Evolutionary conservation across 2,329 filamentous ascomycete genomes (phyloP), one percentile per base, ranked within the genome.

Genomic region (Keithomyces neogunnii): DNA sequence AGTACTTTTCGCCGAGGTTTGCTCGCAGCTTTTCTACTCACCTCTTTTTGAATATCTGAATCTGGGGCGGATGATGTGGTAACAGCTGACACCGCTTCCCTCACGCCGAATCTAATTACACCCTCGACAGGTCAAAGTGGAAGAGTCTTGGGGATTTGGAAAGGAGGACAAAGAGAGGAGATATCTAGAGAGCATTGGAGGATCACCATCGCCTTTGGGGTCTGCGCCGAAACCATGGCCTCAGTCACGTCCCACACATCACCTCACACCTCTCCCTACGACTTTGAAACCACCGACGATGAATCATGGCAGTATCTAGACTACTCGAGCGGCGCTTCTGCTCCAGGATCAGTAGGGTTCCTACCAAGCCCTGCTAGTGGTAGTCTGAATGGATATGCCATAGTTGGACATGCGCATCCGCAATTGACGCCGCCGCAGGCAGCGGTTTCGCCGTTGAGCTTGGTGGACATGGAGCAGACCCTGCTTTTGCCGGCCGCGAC

Each of bases 311-410:
- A 73, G 48, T 69, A 70, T 44, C 61, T 74, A 53, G 67, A 72
- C 52, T 66, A 67, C 51, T 60, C 65, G 33, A 62, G 62, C 46
- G 57, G 62, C 51, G 63, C 60, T 31, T 69, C 68, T 13, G 65
- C 60, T 3, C 58, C 70, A 0, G 69, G 64, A 0, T 73, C 72
- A 0, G 64, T 71, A 8, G 71, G 68, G 19, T 74, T 78, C 53
- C 63, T 75, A 19, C 70, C 73, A 30, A 78, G 77, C 55, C 77
- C 78, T 4, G 71, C 71, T 9, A 76, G 71, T 57, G 70, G 72
- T 11, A 80, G 77, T 53, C 62, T 80, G 57, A 71, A 69, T 38
- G 76, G 77, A 28, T 81, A 73, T 63, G 69, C 68, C 10, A 63
- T 80, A 43, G 62, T 80, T 45, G 68, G 71, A 32, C 69, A 48